phyloP scores from a whole-genome alignment of 768 basidiomycete genomes.

The Boletus barrowsii region DNA sequence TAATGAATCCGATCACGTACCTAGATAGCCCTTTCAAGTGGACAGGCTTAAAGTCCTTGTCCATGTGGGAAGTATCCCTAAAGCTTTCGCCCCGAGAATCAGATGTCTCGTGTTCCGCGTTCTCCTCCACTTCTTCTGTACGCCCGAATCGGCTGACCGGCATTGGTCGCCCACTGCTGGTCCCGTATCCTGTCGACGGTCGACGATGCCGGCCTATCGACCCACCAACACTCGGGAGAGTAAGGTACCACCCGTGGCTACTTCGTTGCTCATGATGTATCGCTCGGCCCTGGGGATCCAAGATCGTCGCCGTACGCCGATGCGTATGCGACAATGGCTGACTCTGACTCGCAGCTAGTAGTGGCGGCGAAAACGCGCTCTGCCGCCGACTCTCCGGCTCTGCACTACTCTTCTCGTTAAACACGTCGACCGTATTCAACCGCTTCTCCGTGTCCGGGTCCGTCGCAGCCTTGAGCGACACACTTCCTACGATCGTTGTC shows the following conservation, averaged over 20 bases:
- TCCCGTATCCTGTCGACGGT: slow-evolving; percentile 65
- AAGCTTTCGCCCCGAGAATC: slow-evolving; percentile 42
- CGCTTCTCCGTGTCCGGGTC: slow-evolving; percentile 35
- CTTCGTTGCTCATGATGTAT: slow-evolving; percentile 71
- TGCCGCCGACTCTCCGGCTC: slow-evolving; percentile 26
- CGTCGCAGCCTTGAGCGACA: slow-evolving; percentile 37
- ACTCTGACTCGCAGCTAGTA: slow-evolving; percentile 43
- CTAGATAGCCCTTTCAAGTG: slow-evolving; percentile 96
- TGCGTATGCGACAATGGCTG: slow-evolving; percentile 61
- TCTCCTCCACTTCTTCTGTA: slow-evolving; percentile 46
- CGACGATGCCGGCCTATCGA: slow-evolving; percentile 67
- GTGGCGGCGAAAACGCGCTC: slow-evolving; percentile 25
- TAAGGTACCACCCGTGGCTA: slow-evolving; percentile 65
- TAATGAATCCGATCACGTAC: slow-evolving; percentile 35
- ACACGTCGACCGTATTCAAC: slow-evolving; percentile 12
- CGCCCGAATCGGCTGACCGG: slow-evolving; percentile 49
- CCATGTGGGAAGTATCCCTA: slow-evolving; percentile 45
- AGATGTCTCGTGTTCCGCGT: slow-evolving; percentile 40
- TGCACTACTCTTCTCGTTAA: slow-evolving; percentile 18
- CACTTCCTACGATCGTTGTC: slow-evolving; percentile 49
- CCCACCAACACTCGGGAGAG: slow-evolving; percentile 42
- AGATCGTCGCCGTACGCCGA: slow-evolving; percentile 72
- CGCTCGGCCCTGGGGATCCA: slow-evolving; percentile 65
- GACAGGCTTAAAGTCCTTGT: slow-evolving; percentile 88
- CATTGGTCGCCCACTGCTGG: slow-evolving; percentile 26